Conservation (phyloP, 2,329 filamentous ascomycete species). For the Thielaviopsis punctulata region DNA sequence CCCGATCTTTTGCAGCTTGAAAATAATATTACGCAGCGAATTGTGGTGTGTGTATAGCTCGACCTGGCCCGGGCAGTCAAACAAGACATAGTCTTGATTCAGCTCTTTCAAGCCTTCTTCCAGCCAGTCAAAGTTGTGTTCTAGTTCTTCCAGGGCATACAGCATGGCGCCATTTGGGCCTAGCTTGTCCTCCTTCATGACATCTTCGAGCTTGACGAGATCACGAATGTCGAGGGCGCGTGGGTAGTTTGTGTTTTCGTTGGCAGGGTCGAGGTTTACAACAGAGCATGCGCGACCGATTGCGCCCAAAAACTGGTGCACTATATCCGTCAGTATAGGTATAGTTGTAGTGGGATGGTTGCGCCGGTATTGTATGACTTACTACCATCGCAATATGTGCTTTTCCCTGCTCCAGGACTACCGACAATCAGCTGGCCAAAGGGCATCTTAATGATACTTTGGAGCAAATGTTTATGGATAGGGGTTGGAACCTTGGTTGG, state of each 20-base stretch:
- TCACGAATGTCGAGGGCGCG: slow-evolving; percentile 81
- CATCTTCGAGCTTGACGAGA: slow-evolving; percentile 77
- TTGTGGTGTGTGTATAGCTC: slow-evolving; percentile 94
- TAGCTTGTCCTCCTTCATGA: slow-evolving; percentile 80
- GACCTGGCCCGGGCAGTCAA: slow-evolving; percentile 93
- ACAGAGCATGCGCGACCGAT: slow-evolving; percentile 90
- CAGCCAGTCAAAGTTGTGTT: slow-evolving; percentile 87
- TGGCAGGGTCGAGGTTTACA: slow-evolving; percentile 92
- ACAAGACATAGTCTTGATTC: slow-evolving; percentile 80
- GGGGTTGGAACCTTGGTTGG: no score
- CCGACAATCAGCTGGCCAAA: slow-evolving; percentile 72
- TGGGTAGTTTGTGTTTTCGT: slow-evolving; percentile 79
- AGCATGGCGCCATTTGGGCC: slow-evolving; percentile 86
- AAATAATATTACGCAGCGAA: slow-evolving; percentile 81
- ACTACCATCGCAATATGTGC: slow-evolving; percentile 95
- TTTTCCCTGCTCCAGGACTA: slow-evolving; percentile 91
- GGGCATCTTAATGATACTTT: slow-evolving; percentile 28
- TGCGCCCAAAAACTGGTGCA: slow-evolving; percentile 95
- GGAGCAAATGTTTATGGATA: background rate
- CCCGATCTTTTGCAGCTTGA: slow-evolving; percentile 72
- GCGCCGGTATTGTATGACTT: slow-evolving; percentile 18
- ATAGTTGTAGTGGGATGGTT: background rate
- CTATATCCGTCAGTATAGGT: slow-evolving; percentile 20
- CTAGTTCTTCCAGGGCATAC: slow-evolving; percentile 88
- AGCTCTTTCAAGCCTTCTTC: slow-evolving; percentile 63